Base-by-base conservation (phyloP, 306 rosid genomes). In the Begonia peltatifolia region DNA sequence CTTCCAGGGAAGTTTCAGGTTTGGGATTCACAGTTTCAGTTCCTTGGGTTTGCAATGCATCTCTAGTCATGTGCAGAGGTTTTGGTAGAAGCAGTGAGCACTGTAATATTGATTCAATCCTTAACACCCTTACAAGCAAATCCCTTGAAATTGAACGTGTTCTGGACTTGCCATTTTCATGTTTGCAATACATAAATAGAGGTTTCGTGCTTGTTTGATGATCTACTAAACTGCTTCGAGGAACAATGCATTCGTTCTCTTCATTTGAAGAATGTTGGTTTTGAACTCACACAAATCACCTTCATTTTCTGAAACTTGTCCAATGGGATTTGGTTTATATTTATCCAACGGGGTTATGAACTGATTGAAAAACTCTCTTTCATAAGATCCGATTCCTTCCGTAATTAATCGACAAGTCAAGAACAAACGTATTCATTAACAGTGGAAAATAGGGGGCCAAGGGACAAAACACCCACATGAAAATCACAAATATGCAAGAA, bases 1-100 rank as follows among this genome's bases (percentile, higher is more conserved):
- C 58, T 12, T 10, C 42, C 49, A 68, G 42, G 12, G 61, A 67
- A 62, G 58, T n/a, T 58, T 72, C 69, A 42, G 87, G 93, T 47
- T 62, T 84, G 71, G 95, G 87, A 55, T 90, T 72, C 67, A 79
- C 86, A 13, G 87, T 90, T 66, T 68, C 80, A 6, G 94, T 73
- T 67, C 97, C 94, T 9, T 90, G 97, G 95, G 82, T 83, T 53
- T 81, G 83, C 69, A 90, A 90, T 71, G 66, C 90, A 10, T 76
- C 97, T 58, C 65, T 90, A 46, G 87, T 85, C 69, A 94, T 83
- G 44, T 82, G 87, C 69, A 80, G 86, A 78, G 92, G 94, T 42
- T 74, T 67, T 60, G 59, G 58, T 20, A 56, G 20, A 36, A 64
- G 50, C 44, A 58, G 61, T 46, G 73, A 57, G 63, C 58, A 61